Evolutionary conservation across 2,329 filamentous ascomycete species (phyloP), one percentile per base, ranked within the genome.

Genomic region (Curvularia verruculosa): DNA sequence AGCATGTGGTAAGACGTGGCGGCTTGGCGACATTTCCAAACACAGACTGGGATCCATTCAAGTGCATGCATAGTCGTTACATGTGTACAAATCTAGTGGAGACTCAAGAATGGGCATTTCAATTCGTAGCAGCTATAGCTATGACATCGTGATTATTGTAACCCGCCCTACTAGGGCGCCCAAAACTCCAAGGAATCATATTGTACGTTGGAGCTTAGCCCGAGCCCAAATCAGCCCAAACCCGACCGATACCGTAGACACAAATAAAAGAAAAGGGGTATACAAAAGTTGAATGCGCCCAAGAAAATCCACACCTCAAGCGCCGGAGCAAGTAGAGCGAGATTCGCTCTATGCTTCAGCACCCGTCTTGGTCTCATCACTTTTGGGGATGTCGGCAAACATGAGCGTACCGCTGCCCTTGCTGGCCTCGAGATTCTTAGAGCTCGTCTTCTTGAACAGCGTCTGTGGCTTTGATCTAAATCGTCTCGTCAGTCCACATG

Each of bases 391-490:
- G 46, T 77, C 75, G 8, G 69, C 73, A 56, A 77, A 77, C 69
- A 75, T 72, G 58, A 64, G 56, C n/a, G 60, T 59, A 58, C 69
- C 54, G 23, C 64, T 61, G 57, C 69, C 66, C 63, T 74, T 76
- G 51, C 67, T 65, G 26, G 72, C 62, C 60, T 75, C 73, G 52
- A 75, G 72, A 62, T 75, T 78, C 65, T 73, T 77, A n/a, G 74
- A 61, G 66, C 72, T 76, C 23, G 76, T 74, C 68, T 73, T 76
- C 68, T 75, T 76, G 66, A 78, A 78, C 52, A 78, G 70, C 29
- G 76, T 75, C 64, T 76, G 71, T 26, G 75, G 75, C 71, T 77
- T 77, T 23, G 72, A 68, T 49, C 74, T 77, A 53, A 7, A 9
- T 29, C 26, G n/a, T 1, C 18, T 3, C 1, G 40, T 72, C 62